Evolutionary conservation across 108 stramenopile genomes (phyloP), one percentile per base, ranked within the genome.

Genomic region (Craspedostauros australis): DNA sequence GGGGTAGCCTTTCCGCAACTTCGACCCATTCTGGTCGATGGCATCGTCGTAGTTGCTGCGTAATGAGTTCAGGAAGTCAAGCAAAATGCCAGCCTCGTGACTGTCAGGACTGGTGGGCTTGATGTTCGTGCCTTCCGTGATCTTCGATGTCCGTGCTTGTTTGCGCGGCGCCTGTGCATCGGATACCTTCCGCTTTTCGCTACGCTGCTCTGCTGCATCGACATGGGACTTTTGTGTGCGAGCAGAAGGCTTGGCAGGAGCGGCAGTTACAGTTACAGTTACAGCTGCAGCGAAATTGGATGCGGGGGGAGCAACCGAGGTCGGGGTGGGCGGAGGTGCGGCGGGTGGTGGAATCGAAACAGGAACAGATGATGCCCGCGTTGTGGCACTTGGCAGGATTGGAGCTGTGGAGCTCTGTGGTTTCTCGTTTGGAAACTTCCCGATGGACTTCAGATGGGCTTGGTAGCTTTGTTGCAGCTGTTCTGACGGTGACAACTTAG

Each of bases 51-150:
- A 71, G 18, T 65, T 50, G 14, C 63, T 37, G n/a, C 63, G 45
- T 15, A 70, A 41, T 6, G 76, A 77, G 28, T 54, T 66, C 34
- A 77, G 27, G 46, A 77, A 68, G 0, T 68, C 72, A 22, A 79
- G 41, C 19, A 79, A 28, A 20, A 79, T n/a, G n/a, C n/a, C n/a
- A n/a, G n/a, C n/a, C n/a, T n/a, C n/a, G n/a, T n/a, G n/a, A n/a
- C n/a, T n/a, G n/a, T n/a, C n/a, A n/a, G n/a, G n/a, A n/a, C n/a
- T n/a, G 41, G 41, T 21, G 41, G 41, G 19, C 34, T 36, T 36
- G 34, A 36, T 36, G 9, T 36, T 12, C 12, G 9, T 36, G 34
- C 9, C 34, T 36, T 36, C 11, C 34, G 11, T 9, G 9, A 8
- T 36, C 34, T 36, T 36, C 11, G 12, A 36, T 9, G 12, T 12